Percentiles rank a stretch among this genome's conserved stretches.
Conservation (phyloP, 805 yeast species). For the Candida yuanshanica region DNA sequence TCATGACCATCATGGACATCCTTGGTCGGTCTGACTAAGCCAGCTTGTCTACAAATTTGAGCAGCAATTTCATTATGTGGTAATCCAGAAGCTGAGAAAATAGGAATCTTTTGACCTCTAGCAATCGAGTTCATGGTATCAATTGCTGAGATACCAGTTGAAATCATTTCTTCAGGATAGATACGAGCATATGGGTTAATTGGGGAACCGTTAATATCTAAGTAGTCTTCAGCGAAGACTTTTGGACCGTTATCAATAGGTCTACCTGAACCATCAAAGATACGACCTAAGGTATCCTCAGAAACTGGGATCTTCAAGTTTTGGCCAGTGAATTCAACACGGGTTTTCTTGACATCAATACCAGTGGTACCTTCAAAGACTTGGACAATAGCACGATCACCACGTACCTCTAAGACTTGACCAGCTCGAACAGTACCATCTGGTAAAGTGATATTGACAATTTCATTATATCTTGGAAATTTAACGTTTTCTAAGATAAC, state of each 20-base stretch:
- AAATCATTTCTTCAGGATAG: conserved; percentile 99
- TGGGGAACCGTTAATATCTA: conserved; percentile 98
- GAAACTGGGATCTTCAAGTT: conserved; percentile 90
- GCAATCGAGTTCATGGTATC: conserved; percentile 99
- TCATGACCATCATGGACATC: conserved; percentile 99
- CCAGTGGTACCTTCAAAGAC: conserved; percentile 99
- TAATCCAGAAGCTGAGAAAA: conserved; percentile 97
- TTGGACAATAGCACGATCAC: conserved; percentile 95
- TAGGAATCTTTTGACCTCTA: conserved; percentile 99
- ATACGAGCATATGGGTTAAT: conserved; percentile 97
- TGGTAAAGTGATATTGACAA: conserved; percentile 93
- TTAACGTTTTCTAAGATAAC: conserved; percentile 85
- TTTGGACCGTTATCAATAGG: conserved; percentile 98
- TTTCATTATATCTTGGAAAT: conserved; percentile 90
- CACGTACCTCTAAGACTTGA: conserved; percentile 96
- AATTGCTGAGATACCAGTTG: conserved; percentile 97
- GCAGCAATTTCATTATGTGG: conserved; percentile 99
- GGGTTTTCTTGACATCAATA: conserved; percentile 95
- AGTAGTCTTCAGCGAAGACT: conserved; percentile 96
- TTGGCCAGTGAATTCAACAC: conserved; percentile 96
- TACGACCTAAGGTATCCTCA: conserved; percentile 96
- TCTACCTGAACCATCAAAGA: conserved; percentile 98
- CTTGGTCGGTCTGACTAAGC: conserved; percentile 97
- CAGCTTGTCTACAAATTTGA: conserved; percentile 99
- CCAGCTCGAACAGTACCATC: conserved; percentile 95